Percentiles rank a stretch among this genome's conserved stretches.
phyloP scores from a whole-genome alignment of 2,329 filamentous ascomycete species.

The Niveomyces coronatus region DNA sequence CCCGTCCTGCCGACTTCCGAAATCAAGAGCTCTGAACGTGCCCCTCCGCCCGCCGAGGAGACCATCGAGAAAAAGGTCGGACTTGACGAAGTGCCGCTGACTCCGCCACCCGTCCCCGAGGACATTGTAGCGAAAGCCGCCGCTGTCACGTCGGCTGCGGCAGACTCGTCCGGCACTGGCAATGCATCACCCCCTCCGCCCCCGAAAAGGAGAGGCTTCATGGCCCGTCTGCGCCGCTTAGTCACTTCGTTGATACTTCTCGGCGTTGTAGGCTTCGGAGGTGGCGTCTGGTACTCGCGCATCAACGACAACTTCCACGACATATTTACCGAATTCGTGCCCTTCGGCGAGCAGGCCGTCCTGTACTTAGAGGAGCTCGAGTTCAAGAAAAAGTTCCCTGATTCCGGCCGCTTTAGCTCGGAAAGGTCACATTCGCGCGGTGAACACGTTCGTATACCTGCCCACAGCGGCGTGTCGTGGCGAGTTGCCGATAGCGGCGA shows the following conservation, averaged over 20 bases:
- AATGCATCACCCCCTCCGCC: constrained; percentile 22
- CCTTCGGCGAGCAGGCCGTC: constrained; percentile 88
- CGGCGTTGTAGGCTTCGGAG: constrained; percentile 68
- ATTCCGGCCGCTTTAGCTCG: constrained; percentile 34
- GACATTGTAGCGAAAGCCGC: constrained; percentile 21
- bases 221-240: constrained; percentile 66
- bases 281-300: constrained; percentile 85
- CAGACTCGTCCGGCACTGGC: constrained; percentile 21
- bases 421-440: constrained; percentile 23
- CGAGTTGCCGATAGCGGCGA: constrained; percentile 56
- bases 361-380: constrained; percentile 93
- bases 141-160: constrained; percentile 12
- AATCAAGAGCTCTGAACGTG: constrained; percentile 37
- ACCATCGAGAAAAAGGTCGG: constrained; percentile 27
- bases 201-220: constrained; percentile 52
- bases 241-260: constrained; percentile 69
- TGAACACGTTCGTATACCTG: constrained; percentile 70
- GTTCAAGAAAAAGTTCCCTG: constrained; percentile 74
- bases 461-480: constrained; percentile 78
- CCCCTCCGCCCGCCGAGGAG: constrained; percentile 27
- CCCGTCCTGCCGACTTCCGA: constrained; percentile 44
- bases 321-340: constrained; percentile 95
- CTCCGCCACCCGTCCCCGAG: constrained; percentile 25
- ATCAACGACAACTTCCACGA: constrained; percentile 98
- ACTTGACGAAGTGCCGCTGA: constrained; percentile 27